Evolutionary conservation across 768 basidiomycete genomes (phyloP).

Genomic region (Phylloporus sp.): DNA sequence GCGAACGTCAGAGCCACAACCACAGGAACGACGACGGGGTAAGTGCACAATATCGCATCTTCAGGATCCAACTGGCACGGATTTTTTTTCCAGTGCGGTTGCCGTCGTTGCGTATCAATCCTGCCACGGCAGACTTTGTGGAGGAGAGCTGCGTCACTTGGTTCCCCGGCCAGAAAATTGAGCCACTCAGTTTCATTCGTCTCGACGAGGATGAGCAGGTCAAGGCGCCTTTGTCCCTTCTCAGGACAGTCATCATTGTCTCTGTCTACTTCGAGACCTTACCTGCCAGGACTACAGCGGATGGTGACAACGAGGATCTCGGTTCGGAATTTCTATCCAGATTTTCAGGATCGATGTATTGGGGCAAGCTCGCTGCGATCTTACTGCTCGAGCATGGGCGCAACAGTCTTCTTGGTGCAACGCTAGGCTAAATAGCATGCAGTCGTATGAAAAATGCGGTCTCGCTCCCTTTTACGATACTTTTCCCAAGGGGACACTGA

Average conservation of each 20-base stretch:
- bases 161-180: slow-evolving; percentile 57
- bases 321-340: slow-evolving; percentile 47
- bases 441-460: slow-evolving; percentile 52
- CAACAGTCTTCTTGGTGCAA: slow-evolving; percentile 54
- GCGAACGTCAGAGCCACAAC: background rate
- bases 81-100: slow-evolving; percentile 10
- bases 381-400: slow-evolving; percentile 38
- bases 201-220: slow-evolving; percentile 49
- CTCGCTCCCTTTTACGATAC: slow-evolving; percentile 43
- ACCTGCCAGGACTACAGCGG: slow-evolving; percentile 1
- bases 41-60: slow-evolving; percentile 1
- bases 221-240: slow-evolving; percentile 49
- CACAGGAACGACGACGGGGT: slow-evolving; percentile 6
- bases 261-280: slow-evolving; percentile 50
- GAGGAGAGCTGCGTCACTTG: slow-evolving; percentile 45
- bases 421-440: slow-evolving; percentile 40
- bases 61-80: background rate
- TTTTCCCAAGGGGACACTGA: slow-evolving; percentile 51
- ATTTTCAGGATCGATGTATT: slow-evolving; percentile 50
- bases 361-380: slow-evolving; percentile 44
- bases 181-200: slow-evolving; percentile 43
- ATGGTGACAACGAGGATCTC: slow-evolving; percentile 6
- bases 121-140: slow-evolving; percentile 41
- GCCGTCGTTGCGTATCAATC: slow-evolving; percentile 16
- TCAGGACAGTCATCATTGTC: slow-evolving; percentile 42